phyloP scores from a whole-genome alignment of 1,139 yeast species.

The Candida neerlandica region DNA sequence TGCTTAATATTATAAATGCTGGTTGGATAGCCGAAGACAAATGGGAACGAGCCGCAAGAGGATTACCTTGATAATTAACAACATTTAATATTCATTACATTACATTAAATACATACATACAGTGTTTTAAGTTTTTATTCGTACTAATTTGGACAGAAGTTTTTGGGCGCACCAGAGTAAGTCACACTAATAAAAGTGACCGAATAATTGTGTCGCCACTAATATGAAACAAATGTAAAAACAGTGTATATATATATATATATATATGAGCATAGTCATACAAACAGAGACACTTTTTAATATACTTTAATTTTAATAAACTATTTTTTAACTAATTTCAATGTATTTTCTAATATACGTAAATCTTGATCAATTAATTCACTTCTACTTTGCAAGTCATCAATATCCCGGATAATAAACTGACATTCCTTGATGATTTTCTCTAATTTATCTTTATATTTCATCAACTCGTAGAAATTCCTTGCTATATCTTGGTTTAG shows the following conservation, averaged over 20 bases:
- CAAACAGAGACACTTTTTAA: neutral
- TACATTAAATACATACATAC: no score
- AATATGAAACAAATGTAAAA: no score
- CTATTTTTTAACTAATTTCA: slow-evolving; percentile 21
- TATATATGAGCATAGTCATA: neutral
- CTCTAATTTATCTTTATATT: slow-evolving; percentile 23
- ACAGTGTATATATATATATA: neutral
- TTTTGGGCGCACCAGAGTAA: no score
- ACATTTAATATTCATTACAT: neutral
- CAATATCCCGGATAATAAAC: slow-evolving; percentile 24
- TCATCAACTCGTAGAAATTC: slow-evolving; percentile 28
- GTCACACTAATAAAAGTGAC: no score
- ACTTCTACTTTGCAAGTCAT: slow-evolving; percentile 41
- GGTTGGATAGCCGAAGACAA: slow-evolving; percentile 71
- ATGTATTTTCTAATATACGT: slow-evolving; percentile 47
- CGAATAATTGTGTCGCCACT: no score
- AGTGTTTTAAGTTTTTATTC: no score
- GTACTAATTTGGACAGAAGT: no score
- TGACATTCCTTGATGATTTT: slow-evolving; percentile 22
- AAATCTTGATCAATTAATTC: slow-evolving; percentile 51
- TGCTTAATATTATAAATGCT: slow-evolving; percentile 59
- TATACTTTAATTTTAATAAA: neutral
- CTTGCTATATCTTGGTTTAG: slow-evolving; percentile 26
- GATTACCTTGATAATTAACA: slow-evolving; percentile 29
- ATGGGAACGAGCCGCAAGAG: slow-evolving; percentile 62